Evolutionary conservation across 805 yeast genomes (phyloP).

Genomic region (Pichia nakasei): DNA sequence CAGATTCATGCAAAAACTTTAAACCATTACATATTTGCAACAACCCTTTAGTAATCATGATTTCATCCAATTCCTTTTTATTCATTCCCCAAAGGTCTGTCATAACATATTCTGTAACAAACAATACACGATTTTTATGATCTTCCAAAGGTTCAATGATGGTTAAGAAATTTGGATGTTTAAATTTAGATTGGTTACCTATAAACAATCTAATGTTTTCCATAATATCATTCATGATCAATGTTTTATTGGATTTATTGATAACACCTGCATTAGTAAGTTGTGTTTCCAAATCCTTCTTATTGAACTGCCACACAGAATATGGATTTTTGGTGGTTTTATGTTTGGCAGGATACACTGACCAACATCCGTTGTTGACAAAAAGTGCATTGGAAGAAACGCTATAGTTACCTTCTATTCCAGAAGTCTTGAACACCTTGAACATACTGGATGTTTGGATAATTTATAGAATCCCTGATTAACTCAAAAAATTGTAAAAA

Average conservation of each 20-base stretch:
- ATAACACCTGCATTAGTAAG: conserved; percentile 42
- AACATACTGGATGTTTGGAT: no score
- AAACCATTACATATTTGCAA: conserved; percentile 70
- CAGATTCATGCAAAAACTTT: conserved; percentile 72
- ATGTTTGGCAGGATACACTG: conserved; percentile 75
- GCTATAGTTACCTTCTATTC: conserved; percentile 58
- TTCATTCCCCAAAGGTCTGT: conserved; percentile 24
- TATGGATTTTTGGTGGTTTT: conserved; percentile 51
- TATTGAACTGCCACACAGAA: conserved; percentile 83
- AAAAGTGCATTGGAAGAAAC: conserved; percentile 66
- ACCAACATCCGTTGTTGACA: conserved; percentile 67
- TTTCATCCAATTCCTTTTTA: conserved; percentile 52
- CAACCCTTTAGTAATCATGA: conserved; percentile 69
- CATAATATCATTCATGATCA: conserved; percentile 51
- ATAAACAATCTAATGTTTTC: conserved; percentile 62
- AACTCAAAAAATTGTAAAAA: no score
- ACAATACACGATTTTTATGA: conserved; percentile 63
- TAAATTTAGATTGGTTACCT: conserved; percentile 62
- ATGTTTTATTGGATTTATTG: conserved; percentile 39
- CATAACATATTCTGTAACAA: conserved; percentile 75
- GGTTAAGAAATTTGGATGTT: conserved; percentile 83
- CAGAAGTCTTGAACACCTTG: conserved; percentile 44
- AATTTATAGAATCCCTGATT: no score
- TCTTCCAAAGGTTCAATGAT: conserved; percentile 87
- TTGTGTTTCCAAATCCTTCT: conserved; percentile 56